These are phyloP conservation scores for Spathaspora passalidarum DNA, from an alignment of 805 yeast genomes.

Conservation along the genomic window DNA sequence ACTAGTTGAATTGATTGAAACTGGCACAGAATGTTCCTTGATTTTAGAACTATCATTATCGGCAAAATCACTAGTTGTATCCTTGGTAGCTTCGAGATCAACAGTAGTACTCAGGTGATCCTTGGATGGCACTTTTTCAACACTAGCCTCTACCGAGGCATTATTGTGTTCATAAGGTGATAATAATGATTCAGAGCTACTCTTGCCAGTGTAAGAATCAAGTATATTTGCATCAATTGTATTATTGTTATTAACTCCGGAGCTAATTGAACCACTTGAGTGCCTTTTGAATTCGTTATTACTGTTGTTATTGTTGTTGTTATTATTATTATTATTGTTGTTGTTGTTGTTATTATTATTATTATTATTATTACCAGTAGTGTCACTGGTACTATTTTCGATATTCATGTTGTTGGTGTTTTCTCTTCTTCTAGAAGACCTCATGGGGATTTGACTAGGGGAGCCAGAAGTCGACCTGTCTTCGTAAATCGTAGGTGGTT, in stretches of 20 bases:
- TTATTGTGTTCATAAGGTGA: neutral
- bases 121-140: neutral
- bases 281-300: no score
- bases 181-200: neutral
- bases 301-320: no score
- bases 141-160: neutral
- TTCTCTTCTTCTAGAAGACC: constrained; percentile 20
- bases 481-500: neutral
- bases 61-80: neutral
- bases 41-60: neutral
- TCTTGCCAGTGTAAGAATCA: neutral
- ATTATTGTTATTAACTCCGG: no score
- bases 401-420: constrained; percentile 9
- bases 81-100: neutral
- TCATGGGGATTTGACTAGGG: constrained; percentile 12
- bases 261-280: no score
- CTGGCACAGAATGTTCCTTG: neutral
- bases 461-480: neutral
- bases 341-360: no score
- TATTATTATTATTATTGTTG: no score
- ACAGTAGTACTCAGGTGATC: no score
- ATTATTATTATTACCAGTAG: no score
- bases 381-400: neutral
- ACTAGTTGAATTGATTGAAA: neutral
- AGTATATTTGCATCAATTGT: neutral